Conservation (phyloP, 1,284 basidiomycete species). For the Psilocybe mexicana region DNA sequence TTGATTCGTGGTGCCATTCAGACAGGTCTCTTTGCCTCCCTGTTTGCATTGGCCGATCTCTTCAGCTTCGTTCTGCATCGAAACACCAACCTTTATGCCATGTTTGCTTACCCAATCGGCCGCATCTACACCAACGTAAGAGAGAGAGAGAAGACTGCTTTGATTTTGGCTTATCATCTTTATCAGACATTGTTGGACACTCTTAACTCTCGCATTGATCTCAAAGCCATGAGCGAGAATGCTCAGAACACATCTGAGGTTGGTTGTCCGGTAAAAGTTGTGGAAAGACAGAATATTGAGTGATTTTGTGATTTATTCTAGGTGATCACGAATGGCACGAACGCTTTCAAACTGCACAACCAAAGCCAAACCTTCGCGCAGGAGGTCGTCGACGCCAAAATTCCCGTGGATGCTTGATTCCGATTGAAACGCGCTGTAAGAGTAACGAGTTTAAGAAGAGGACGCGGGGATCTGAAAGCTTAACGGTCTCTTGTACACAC, state of each 20-base stretch:
- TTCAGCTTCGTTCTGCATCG: constrained; percentile 39
- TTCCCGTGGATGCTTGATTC: neutral
- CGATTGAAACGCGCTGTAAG: no score
- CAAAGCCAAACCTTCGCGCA: constrained; percentile 28
- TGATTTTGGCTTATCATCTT: neutral
- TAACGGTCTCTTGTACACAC: neutral
- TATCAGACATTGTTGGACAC: constrained; percentile 40
- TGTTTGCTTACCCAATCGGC: constrained; percentile 46
- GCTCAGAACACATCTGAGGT: constrained; percentile 31
- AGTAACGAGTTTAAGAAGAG: no score
- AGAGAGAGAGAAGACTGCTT: neutral
- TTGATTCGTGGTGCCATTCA: constrained; percentile 49
- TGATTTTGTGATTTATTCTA: neutral
- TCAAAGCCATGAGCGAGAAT: constrained; percentile 30
- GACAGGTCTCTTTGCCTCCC: constrained; percentile 43
- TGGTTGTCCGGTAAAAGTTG: neutral
- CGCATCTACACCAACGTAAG: constrained; percentile 42
- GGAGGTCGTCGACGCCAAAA: constrained; percentile 11
- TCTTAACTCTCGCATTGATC: constrained; percentile 35
- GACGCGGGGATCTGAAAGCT: no score
- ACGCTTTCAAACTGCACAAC: constrained; percentile 32
- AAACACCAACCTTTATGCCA: constrained; percentile 42
- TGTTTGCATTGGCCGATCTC: constrained; percentile 47
- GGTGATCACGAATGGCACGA: constrained; percentile 7
- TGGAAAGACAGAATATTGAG: neutral